Percentiles rank a stretch among this genome's conserved stretches.
phyloP scores from a whole-genome alignment of 768 basidiomycete genomes.

The Auricularia auricula-judae region DNA sequence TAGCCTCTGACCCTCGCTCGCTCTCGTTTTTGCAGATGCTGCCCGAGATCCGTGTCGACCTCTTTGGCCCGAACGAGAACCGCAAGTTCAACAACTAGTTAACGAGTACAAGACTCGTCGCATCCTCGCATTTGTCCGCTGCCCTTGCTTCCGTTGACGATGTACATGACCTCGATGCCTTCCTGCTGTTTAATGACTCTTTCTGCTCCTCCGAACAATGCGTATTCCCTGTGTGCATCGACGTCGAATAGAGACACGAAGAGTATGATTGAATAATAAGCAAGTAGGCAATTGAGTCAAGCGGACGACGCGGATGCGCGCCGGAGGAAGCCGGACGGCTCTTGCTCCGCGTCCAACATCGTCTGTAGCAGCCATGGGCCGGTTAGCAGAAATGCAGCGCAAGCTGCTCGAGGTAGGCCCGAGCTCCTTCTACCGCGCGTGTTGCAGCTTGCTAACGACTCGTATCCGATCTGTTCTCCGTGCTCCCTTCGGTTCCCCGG shows the following conservation, averaged over 20 bases:
- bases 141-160: too few species aligned
- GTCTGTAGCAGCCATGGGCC: conserved; percentile 55
- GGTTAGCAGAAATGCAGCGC: conserved; percentile 94
- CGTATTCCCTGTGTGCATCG: too few species aligned
- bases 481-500: too few species aligned
- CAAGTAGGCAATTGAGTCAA: too few species aligned
- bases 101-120: neutral
- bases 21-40: conserved; percentile 55
- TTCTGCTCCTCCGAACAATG: too few species aligned
- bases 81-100: conserved; percentile 66
- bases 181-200: too few species aligned
- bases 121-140: neutral
- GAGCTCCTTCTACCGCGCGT: neutral
- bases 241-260: too few species aligned
- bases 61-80: conserved; percentile 86
- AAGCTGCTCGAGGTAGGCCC: conserved; percentile 64
- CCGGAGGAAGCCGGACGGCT: neutral
- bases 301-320: neutral
- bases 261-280: too few species aligned
- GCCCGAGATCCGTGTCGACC: conserved; percentile 80
- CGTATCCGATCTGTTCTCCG: too few species aligned
- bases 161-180: too few species aligned
- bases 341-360: neutral
- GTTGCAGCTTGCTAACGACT: too few species aligned
- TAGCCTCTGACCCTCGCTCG: neutral